Percentiles rank a stretch among this genome's conserved stretches.
Conservation (phyloP, 1,284 basidiomycete species). For the Trametes pubescens region DNA sequence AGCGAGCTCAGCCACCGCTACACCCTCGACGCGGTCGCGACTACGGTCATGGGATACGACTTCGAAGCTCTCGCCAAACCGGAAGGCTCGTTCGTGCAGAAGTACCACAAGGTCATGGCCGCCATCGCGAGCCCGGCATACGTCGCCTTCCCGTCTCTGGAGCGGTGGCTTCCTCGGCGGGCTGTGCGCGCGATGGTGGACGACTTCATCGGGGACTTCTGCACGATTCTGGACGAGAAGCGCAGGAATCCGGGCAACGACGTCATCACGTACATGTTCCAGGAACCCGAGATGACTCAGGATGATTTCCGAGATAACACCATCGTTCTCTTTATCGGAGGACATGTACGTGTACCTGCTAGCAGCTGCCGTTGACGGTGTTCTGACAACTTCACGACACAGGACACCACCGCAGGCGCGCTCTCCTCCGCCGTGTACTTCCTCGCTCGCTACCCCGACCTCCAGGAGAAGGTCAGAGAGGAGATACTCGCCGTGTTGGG, state of each 20-base stretch:
- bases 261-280: slow-evolving; percentile 45
- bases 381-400: neutral
- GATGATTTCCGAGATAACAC: slow-evolving; percentile 44
- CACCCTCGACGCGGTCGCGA: slow-evolving; percentile 44
- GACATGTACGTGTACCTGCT: slow-evolving; percentile 38
- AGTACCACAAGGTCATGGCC: slow-evolving; percentile 45
- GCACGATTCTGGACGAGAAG: slow-evolving; percentile 37
- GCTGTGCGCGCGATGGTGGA: slow-evolving; percentile 37
- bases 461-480: slow-evolving; percentile 39
- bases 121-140: slow-evolving; percentile 43
- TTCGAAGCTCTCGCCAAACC: slow-evolving; percentile 43
- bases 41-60: slow-evolving; percentile 45
- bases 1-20: slow-evolving; percentile 41
- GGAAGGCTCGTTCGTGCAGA: slow-evolving; percentile 41
- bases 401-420: slow-evolving; percentile 47
- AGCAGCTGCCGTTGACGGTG: neutral
- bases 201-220: slow-evolving; percentile 36
- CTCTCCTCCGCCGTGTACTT: slow-evolving; percentile 44
- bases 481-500: slow-evolving; percentile 37
- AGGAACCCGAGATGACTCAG: slow-evolving; percentile 40
- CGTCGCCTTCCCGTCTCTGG: slow-evolving; percentile 43
- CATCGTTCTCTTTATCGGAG: slow-evolving; percentile 46
- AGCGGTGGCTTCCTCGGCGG: slow-evolving; percentile 40
- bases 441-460: slow-evolving; percentile 42
- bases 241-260: slow-evolving; percentile 43